A percentile compares a stretch with the other conserved stretches of the same genome.
These are phyloP conservation scores for Podospora anserina DNA, from an alignment of 495 filamentous ascomycete genomes.

Conservation along the genomic window DNA sequence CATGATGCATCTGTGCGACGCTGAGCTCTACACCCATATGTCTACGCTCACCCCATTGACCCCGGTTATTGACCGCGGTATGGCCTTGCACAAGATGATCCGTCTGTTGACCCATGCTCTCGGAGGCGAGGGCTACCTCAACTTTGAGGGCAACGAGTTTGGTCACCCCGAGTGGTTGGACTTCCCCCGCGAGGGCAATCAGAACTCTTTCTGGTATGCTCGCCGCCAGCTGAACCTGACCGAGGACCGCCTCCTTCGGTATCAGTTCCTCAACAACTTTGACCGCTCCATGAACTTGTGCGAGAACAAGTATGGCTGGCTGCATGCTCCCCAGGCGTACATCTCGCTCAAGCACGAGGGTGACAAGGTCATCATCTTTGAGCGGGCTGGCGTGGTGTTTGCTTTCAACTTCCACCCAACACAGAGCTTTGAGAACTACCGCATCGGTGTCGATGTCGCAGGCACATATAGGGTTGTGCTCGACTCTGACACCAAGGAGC, in stretches of 20 bases:
- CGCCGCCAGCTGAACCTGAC: constrained; percentile 91
- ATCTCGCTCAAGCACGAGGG: constrained; percentile 89
- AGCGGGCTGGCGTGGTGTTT: constrained; percentile 85
- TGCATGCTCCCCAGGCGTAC: constrained; percentile 82
- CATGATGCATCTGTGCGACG: constrained; percentile 97
- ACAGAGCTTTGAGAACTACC: constrained; percentile 87
- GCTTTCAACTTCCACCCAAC: constrained; percentile 94
- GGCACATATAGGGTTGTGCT: constrained; percentile 89
- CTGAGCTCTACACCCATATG: constrained; percentile 97
- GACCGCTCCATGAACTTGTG: constrained; percentile 84
- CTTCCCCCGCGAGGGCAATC: constrained; percentile 91
- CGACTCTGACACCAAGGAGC: constrained; percentile 71
- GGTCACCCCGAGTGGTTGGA: constrained; percentile 99
- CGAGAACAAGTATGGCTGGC: constrained; percentile 90
- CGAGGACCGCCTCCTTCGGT: constrained; percentile 80
- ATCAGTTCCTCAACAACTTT: constrained; percentile 91
- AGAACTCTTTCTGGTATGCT: constrained; percentile 96
- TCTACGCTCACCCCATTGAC: constrained; percentile 78
- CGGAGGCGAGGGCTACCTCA: constrained; percentile 97
- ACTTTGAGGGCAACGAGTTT: constrained; percentile 98
- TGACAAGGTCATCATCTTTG: constrained; percentile 96
- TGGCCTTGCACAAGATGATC: constrained; percentile 95
- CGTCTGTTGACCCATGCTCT: constrained; percentile 87
- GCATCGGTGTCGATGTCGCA: constrained; percentile 76
- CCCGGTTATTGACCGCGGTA: constrained; percentile 84